Evolutionary conservation across 2,329 filamentous ascomycete genomes (phyloP).

Genomic region (Talaromyces sp.): DNA sequence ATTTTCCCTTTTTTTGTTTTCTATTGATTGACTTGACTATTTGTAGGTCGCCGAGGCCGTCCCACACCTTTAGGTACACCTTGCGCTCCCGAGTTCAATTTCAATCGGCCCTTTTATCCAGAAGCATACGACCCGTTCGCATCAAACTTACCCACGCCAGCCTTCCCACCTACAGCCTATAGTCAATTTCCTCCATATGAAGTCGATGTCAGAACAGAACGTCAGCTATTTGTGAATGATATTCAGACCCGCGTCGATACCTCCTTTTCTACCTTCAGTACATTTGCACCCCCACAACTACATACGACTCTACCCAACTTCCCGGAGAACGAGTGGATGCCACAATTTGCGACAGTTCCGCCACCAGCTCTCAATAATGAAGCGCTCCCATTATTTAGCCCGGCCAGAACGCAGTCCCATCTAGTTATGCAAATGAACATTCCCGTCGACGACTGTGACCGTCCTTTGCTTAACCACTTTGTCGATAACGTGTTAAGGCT

Average conservation of each 20-base stretch:
- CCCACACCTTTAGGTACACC: conserved; percentile 79
- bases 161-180: conserved; percentile 58
- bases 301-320: conserved; percentile 64
- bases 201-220: conserved; percentile 92
- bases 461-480: conserved; percentile 84
- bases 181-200: conserved; percentile 72
- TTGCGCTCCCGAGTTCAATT: conserved; percentile 61
- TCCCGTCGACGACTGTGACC: conserved; percentile 82
- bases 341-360: conserved; percentile 65
- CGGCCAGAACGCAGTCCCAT: conserved; percentile 41
- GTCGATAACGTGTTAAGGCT: conserved; percentile 80
- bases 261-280: conserved; percentile 86
- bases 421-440: conserved; percentile 66
- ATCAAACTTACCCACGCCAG: conserved; percentile 45
- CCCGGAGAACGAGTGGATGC: conserved; percentile 64
- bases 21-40: too few relatives aligned
- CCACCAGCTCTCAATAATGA: too few relatives aligned
- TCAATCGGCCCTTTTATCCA: conserved; percentile 62
- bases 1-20: too few relatives aligned
- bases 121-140: conserved; percentile 43
- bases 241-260: conserved; percentile 81
- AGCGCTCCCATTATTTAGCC: too few relatives aligned
- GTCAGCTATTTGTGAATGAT: conserved; percentile 90
- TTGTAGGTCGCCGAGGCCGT: conserved; percentile 68
- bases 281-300: conserved; percentile 74